Evolutionary conservation across 1,284 basidiomycete species (phyloP).

Genomic region (Mycena citricolor): DNA sequence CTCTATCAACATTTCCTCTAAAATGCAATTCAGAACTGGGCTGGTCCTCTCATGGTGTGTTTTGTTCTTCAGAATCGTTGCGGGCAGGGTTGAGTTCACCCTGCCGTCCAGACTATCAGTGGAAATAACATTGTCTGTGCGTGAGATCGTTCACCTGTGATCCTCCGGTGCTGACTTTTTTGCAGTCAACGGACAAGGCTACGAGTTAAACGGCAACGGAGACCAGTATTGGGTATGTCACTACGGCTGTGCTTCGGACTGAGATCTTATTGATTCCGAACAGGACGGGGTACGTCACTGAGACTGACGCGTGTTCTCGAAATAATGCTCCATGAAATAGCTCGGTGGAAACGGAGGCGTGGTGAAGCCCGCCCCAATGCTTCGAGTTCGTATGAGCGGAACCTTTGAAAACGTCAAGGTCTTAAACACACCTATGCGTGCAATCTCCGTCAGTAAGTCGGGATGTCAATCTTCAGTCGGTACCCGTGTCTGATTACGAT

Average conservation of each 20-base stretch:
- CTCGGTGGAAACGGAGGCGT: constrained; percentile 21
- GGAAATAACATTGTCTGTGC: constrained; percentile 16
- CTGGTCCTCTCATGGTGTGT: constrained; percentile 15
- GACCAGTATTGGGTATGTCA: constrained; percentile 8
- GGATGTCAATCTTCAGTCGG: neutral
- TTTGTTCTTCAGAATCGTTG: neutral
- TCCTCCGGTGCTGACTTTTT: neutral
- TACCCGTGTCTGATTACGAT: constrained; percentile 5
- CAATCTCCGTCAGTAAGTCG: constrained; percentile 16
- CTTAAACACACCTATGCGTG: constrained; percentile 16
- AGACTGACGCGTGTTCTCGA: neutral
- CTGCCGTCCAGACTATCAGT: constrained; percentile 4
- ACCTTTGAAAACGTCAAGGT: constrained; percentile 15
- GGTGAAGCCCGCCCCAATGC: constrained; percentile 18
- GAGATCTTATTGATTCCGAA: neutral
- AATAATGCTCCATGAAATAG: neutral
- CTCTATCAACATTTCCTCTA: neutral
- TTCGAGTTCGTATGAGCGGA: constrained; percentile 13
- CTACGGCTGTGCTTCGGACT: neutral
- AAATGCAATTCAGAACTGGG: constrained; percentile 8
- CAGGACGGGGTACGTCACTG: constrained; percentile 13
- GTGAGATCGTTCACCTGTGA: neutral
- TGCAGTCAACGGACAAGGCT: constrained; percentile 11
- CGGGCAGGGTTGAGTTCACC: no score
- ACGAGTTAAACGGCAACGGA: constrained; percentile 13